Percentiles rank a stretch among this genome's conserved stretches.
Evolutionary conservation across 345 rosid species (phyloP).

Genomic region (thale cress (Arabidopsis thaliana)): TAIR10.1 NC_003071.7:15791501-15792000

Average conservation of each 20-base stretch:
- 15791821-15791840: background rate
- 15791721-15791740: background rate
- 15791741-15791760: background rate
- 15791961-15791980: background rate
- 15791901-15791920: too few relatives aligned
- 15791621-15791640: background rate
- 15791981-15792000: background rate
- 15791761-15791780: background rate
- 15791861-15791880: too few relatives aligned
- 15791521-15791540: background rate
- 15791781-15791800: background rate
- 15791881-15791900: too few relatives aligned
- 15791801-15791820: background rate
- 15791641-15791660: background rate
- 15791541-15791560: background rate
- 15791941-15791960: background rate
- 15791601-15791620: background rate
- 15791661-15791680: background rate
- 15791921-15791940: too few relatives aligned
- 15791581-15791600: too few relatives aligned
- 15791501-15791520: background rate
- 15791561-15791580: background rate
- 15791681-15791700: background rate
- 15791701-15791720: background rate
- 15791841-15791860: background rate